Evolutionary conservation across 2,329 filamentous ascomycete genomes (phyloP), one percentile per base, ranked within the genome.

Genomic region (Colletotrichum higginsianum): DNA sequence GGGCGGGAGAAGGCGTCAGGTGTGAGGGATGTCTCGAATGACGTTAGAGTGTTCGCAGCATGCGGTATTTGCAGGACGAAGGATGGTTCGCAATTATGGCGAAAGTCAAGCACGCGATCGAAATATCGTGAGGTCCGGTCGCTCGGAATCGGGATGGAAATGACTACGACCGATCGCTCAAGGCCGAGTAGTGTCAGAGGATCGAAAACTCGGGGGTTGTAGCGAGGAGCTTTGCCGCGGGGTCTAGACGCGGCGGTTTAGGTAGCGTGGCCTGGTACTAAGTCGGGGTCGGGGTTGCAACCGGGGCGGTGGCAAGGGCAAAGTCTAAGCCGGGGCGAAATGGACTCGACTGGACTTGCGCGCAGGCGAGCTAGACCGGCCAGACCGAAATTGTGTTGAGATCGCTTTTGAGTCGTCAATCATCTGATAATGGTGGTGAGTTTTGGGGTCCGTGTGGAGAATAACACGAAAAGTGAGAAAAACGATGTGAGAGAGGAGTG

Each of bases 241-340:
- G 58, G 68, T 67, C 64, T 68, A 63, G 65, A 60, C 52, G 58
- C 68, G 58, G 52, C 65, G 68, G 52, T 58, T 68, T 68, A 35
- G 68, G 53, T 71, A 58, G 65, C 35, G 68, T 68, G 57, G 65
- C 52, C 57, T 71, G 38, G 64, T 68, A 58, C 65, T 58, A 16
- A 49, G 50, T 67, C 64, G 68, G 55, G 64, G 64, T 71, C 68
- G 65, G 68, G 58, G 65, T 55, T 60, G 65, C 68, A 53, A 68
- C 68, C 65, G 65, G 68, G 68, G 68, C 68, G 52, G 68, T 71
- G 68, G 68, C 68, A 68, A 68, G 65, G 68, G 58, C 68, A 63
- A 71, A 71, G 65, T 71, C 58, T 71, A 62, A 68, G 68, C 68
- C 65, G 65, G 57, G 58, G 62, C 47, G 40, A 60, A 60, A 58